These are phyloP conservation scores for Skeletonema potamos DNA, from an alignment of 108 stramenopile genomes.

Conservation along the genomic window DNA sequence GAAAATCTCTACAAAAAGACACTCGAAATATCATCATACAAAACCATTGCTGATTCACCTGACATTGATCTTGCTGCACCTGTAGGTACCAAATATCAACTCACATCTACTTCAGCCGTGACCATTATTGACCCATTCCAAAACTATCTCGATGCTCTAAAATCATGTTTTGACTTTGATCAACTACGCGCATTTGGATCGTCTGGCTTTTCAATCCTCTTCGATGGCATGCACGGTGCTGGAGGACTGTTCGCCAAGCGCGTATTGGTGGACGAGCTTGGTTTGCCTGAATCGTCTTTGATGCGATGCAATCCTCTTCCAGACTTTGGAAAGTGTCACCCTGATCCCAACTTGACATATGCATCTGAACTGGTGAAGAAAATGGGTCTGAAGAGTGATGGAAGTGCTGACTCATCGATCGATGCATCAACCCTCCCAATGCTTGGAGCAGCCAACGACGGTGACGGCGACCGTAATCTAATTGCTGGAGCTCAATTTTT, in stretches of 20 bases:
- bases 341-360: conserved; percentile 98
- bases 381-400: conserved; percentile 89
- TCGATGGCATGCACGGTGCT: conserved; percentile 99
- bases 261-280: conserved; percentile 94
- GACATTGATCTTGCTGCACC: conserved; percentile 68
- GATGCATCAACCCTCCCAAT: conserved; percentile 52
- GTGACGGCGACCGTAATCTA: conserved; percentile 99
- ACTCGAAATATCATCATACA: conserved; percentile 61
- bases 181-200: conserved; percentile 70
- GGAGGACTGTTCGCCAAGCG: conserved; percentile 93
- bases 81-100: conserved; percentile 59
- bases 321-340: conserved; percentile 97
- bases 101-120: conserved; percentile 69
- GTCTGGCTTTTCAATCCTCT: conserved; percentile 85
- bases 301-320: conserved; percentile 90
- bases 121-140: conserved; percentile 85
- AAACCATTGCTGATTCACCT: conserved; percentile 57
- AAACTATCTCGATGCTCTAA: conserved; percentile 85
- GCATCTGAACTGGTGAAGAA: conserved; percentile 91
- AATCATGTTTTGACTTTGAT: conserved; percentile 95
- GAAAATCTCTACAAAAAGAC: conserved; percentile 80
- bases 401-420: conserved; percentile 59
- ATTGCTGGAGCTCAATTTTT: conserved; percentile 97
- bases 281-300: conserved; percentile 74
- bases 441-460: conserved; percentile 98